Base-by-base conservation (phyloP, 1,284 basidiomycete genomes). In the Boletus calvinii region DNA sequence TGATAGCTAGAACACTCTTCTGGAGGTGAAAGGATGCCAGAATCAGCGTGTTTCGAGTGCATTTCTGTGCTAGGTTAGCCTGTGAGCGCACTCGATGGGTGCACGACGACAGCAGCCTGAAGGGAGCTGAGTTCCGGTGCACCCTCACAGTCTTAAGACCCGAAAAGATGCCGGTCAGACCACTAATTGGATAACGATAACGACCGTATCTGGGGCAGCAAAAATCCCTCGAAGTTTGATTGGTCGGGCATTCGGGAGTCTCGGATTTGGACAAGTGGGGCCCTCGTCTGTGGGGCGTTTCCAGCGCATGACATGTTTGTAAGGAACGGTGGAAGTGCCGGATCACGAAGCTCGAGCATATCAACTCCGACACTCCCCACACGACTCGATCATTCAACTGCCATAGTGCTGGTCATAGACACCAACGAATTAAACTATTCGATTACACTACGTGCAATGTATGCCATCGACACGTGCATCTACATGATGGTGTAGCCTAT, bases 11-110 rank as follows among this genome's bases (percentile, higher is more conserved):
- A 29, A 15, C 15, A n/a, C 26, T 44, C 51, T 12, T 56, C 56
- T 26, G 47, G 43, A 38, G 55, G 50, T 11, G 48, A 52, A 18
- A 10, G 20, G 20, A 46, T 7, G 26, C 18, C 46, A 24, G 48
- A 43, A 38, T 66, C 54, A 6, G 48, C 32, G 20, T 13, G 54
- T 37, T 66, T 66, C 17, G 54, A 17, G 35, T 49, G 35, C 64
- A 66, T 62, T 20, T 30, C 30, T 43, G 30, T 29, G 40, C 8
- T 17, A 31, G 26, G 44, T 31, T 15, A 31, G 15, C 15, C 32
- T 40, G 26, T 1, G 13, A 39, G 44, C 17, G 42, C 26, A 43
- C 12, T 45, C 2, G n/a, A 6, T 6, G n/a, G 48, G 24, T 32
- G 12, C 10, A 35, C n/a, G 37, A 48, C 29, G 6, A 36, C 3